Percentiles rank a stretch among this genome's conserved stretches.
Evolutionary conservation across 2,329 filamentous ascomycete species (phyloP).

Genomic region (Penicillium sp.): DNA sequence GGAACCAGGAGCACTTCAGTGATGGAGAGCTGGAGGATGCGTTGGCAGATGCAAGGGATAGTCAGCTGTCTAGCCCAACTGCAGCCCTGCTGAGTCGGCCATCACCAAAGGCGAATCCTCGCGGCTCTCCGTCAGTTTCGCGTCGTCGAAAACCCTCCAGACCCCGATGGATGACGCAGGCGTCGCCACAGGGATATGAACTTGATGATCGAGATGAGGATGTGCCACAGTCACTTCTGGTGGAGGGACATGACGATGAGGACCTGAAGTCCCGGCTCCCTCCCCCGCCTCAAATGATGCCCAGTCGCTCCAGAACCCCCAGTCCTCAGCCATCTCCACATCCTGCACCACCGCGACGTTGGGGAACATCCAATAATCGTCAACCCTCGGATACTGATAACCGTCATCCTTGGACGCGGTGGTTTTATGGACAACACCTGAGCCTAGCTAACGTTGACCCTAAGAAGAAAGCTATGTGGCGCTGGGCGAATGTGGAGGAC

Average conservation of each 20-base stretch:
- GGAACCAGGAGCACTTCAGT: constrained; percentile 51
- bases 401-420: constrained; percentile 24
- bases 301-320: constrained; percentile 18
- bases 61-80: constrained; percentile 48
- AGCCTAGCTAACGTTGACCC: constrained; percentile 53
- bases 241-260: constrained; percentile 52
- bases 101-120: constrained; percentile 21
- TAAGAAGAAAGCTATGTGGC: constrained; percentile 81
- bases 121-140: constrained; percentile 18
- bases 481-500: constrained; percentile 89
- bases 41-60: constrained; percentile 52
- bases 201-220: constrained; percentile 61
- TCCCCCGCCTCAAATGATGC: constrained; percentile 30
- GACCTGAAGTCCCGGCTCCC: constrained; percentile 41
- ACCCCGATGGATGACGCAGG: constrained; percentile 32
- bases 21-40: constrained; percentile 59
- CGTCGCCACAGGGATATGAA: constrained; percentile 34
- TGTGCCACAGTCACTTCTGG: constrained; percentile 62
- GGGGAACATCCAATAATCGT: constrained; percentile 50
- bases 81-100: constrained; percentile 39
- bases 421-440: constrained; percentile 31
- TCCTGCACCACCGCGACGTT: constrained; percentile 46
- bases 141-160: constrained; percentile 31
- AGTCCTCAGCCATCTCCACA: constrained; percentile 44
- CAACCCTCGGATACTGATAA: constrained; percentile 35